These are phyloP conservation scores for Nelumbo lutea DNA, from an alignment of 164 flowering plant species.

Conservation along the genomic window DNA sequence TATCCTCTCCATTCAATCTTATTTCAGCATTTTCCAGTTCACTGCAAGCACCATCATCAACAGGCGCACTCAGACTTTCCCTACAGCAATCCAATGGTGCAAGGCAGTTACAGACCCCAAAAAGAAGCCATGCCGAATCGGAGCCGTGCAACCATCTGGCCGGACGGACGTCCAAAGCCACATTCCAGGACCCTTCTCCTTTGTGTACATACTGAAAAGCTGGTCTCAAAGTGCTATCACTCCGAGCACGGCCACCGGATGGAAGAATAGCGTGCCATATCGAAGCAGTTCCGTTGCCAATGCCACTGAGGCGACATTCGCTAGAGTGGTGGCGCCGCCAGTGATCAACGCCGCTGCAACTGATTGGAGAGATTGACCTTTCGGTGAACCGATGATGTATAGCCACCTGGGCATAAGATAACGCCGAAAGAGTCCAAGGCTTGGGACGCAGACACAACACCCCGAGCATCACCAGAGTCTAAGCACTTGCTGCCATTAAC, in stretches of 20 bases:
- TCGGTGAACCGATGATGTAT: slow-evolving; percentile 20
- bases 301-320: slow-evolving; percentile 21
- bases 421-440: slow-evolving; percentile 46
- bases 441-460: slow-evolving; percentile 62
- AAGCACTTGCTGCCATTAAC: slow-evolving; percentile 7
- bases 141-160: slow-evolving; percentile 88
- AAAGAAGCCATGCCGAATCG: slow-evolving; percentile 77
- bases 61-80: slow-evolving; percentile 11
- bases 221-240: slow-evolving; percentile 9
- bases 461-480: slow-evolving; percentile 51
- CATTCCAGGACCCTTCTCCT: slow-evolving; percentile 93
- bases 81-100: slow-evolving; percentile 19
- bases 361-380: slow-evolving; percentile 13
- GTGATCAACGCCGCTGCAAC: slow-evolving; percentile 4
- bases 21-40: neutral
- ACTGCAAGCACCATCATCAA: neutral
- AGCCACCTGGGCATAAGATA: slow-evolving; percentile 26
- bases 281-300: slow-evolving; percentile 41
- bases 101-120: slow-evolving; percentile 66
- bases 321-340: slow-evolving; percentile 32
- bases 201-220: slow-evolving; percentile 25
- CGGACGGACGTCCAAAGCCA: slow-evolving; percentile 74
- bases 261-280: slow-evolving; percentile 74
- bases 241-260: slow-evolving; percentile 15
- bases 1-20: slow-evolving; percentile 5